Base-by-base conservation (phyloP, 768 basidiomycete genomes). In the Russula abietina region DNA sequence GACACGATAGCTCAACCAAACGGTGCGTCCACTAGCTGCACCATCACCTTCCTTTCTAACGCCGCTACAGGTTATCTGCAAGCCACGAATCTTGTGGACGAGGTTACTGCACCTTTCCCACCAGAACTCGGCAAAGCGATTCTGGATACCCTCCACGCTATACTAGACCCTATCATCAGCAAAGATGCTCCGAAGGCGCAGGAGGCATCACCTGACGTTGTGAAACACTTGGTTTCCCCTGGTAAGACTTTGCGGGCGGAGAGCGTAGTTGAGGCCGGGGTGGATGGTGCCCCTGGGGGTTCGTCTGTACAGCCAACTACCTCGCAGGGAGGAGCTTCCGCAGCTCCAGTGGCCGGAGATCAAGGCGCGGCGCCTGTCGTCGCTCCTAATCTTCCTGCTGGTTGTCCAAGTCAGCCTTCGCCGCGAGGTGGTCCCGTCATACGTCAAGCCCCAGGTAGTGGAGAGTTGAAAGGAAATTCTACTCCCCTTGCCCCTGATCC, bases 31-130 rank as follows among this genome's bases (percentile, higher is more conserved):
- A 24, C 38, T 9, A n/a, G 5, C 9, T n/a, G 30, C 12, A 5
- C 46, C 14, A 32, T 17, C 17, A 4, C 22, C 24, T n/a, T 33
- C 33, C 26, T 45, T n/a, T 60, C 63, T 64, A 17, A 64, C 57
- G 14, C 22, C 0, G 14, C 6, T 11, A 38, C 32, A 64, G 63
- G 50, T 49, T 10, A 58, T 36, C 41, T 38, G n/a, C 54, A 55
- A 55, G n/a, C 24, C 28, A 55, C 39, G 36, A 26, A 6, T 41
- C 3, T 36, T 16, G 24, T 53, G 1, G 32, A n/a, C 11, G 19
- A 39, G 8, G 8, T 51, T 51, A 3, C 26, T 36, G 43, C 10
- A 7, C 0, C 17, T 30, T 30, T 30, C 10, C 26, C 19, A 12
- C 6, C 17, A 12, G 22, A 2, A 3, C 7, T 39, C 56, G 19